These are phyloP conservation scores for Ceratobasidium sp. DNA, from an alignment of 1,284 basidiomycete species.

Conservation along the genomic window DNA sequence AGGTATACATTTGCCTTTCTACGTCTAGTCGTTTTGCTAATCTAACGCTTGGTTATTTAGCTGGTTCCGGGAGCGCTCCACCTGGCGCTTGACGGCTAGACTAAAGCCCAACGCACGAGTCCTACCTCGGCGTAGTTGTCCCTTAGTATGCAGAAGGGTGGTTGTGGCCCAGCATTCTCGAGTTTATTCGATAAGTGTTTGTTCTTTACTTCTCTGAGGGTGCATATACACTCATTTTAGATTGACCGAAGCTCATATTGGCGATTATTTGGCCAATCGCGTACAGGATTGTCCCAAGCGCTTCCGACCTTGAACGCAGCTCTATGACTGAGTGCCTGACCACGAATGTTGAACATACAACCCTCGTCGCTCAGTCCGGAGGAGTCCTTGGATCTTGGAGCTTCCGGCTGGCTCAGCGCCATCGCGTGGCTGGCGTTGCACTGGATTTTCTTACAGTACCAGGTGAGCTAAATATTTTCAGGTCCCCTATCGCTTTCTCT, in stretches of 20 bases:
- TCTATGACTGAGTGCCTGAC: neutral
- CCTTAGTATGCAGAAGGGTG: neutral
- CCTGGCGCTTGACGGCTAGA: constrained; percentile 24
- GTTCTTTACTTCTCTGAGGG: neutral
- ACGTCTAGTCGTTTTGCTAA: neutral
- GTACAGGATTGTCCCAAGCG: constrained; percentile 2
- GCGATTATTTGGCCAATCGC: constrained; percentile 9
- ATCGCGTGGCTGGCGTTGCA: constrained; percentile 10
- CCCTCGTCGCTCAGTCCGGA: neutral
- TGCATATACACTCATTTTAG: neutral
- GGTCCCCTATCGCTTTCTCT: neutral
- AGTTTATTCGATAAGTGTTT: constrained; percentile 4
- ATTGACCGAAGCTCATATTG: constrained; percentile 14
- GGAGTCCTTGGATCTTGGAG: constrained; percentile 4
- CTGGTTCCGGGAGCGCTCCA: constrained; percentile 15
- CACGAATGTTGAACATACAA: neutral
- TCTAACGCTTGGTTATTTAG: neutral
- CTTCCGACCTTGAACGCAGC: neutral
- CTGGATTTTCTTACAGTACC: constrained; percentile 18
- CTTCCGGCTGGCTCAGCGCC: neutral
- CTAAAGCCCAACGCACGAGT: constrained; percentile 5
- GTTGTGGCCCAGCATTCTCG: neutral
- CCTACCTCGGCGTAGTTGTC: constrained; percentile 8
- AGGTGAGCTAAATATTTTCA: neutral
- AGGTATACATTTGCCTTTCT: neutral